Conservation (phyloP, 2,329 filamentous ascomycete genomes). For the Arthrobotrys musiformis region DNA sequence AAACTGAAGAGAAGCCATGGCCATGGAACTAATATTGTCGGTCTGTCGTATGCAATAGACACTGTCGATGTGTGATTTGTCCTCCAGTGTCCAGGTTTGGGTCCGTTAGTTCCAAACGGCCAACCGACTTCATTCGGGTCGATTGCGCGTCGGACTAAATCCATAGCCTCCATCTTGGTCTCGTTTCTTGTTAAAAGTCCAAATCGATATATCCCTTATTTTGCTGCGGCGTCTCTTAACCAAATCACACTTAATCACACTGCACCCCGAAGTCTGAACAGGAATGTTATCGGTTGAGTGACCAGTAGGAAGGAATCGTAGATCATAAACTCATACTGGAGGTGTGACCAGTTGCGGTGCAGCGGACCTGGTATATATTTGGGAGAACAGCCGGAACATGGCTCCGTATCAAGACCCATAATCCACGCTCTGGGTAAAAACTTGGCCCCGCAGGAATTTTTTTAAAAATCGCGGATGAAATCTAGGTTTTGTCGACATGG, state of each 20-base stretch:
- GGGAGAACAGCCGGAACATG: constrained; percentile 26
- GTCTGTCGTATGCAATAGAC: constrained; percentile 17
- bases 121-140: constrained; percentile 8
- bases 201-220: neutral
- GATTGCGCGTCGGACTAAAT: constrained; percentile 19
- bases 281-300: constrained; percentile 5
- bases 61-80: constrained; percentile 38
- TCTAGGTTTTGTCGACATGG: constrained; percentile 12
- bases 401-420: constrained; percentile 38
- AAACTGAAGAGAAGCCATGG: constrained; percentile 51
- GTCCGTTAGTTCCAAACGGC: constrained; percentile 23
- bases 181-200: neutral
- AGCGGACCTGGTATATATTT: constrained; percentile 35
- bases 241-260: constrained; percentile 12
- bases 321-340: constrained; percentile 38
- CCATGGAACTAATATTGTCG: constrained; percentile 44
- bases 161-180: constrained; percentile 9
- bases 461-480: constrained; percentile 47
- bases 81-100: constrained; percentile 5
- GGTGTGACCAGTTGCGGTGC: constrained; percentile 14
- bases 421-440: neutral
- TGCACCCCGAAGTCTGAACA: constrained; percentile 6
- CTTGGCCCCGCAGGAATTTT: constrained; percentile 14
- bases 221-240: neutral
- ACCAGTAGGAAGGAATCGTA: constrained; percentile 35